Conservation (phyloP, 2,329 filamentous ascomycete species). For the Botryotinia convoluta region DNA sequence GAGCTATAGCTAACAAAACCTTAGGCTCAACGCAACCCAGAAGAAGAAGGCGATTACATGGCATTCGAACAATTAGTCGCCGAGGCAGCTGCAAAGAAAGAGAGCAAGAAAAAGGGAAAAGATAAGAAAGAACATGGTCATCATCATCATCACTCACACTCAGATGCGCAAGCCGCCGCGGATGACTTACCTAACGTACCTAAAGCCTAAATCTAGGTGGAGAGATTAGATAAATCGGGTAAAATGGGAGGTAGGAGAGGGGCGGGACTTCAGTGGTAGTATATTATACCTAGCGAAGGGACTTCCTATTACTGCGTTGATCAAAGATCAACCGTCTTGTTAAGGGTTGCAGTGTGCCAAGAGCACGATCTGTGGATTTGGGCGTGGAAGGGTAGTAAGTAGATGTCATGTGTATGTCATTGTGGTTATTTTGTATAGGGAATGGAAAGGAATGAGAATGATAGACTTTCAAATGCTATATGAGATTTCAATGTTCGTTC, state of each 20-base stretch:
- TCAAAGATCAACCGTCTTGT: background rate
- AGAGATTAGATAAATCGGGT: background rate
- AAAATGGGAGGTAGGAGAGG: too few relatives aligned
- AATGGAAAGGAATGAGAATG: background rate
- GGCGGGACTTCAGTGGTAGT: background rate
- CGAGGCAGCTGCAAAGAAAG: constrained; percentile 93
- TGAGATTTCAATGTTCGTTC: background rate
- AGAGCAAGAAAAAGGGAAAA: constrained; percentile 68
- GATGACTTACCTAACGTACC: constrained; percentile 44
- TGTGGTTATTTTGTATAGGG: background rate
- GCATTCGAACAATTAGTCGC: constrained; percentile 97
- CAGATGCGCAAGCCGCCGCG: constrained; percentile 36
- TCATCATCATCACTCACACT: constrained; percentile 40
- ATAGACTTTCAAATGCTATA: background rate
- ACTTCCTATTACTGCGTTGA: background rate
- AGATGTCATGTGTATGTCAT: constrained; percentile 1
- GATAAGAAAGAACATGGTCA: constrained; percentile 40
- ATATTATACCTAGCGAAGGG: background rate
- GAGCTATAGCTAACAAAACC: constrained; percentile 18
- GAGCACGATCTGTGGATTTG: background rate
- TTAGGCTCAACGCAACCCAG: constrained; percentile 82
- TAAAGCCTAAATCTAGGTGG: constrained; percentile 22
- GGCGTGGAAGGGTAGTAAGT: background rate
- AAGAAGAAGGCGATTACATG: constrained; percentile 98
- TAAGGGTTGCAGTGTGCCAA: background rate